Evolutionary conservation across 352 stramenopile species (phyloP).

Genomic region (Phytophthora capsici): DNA sequence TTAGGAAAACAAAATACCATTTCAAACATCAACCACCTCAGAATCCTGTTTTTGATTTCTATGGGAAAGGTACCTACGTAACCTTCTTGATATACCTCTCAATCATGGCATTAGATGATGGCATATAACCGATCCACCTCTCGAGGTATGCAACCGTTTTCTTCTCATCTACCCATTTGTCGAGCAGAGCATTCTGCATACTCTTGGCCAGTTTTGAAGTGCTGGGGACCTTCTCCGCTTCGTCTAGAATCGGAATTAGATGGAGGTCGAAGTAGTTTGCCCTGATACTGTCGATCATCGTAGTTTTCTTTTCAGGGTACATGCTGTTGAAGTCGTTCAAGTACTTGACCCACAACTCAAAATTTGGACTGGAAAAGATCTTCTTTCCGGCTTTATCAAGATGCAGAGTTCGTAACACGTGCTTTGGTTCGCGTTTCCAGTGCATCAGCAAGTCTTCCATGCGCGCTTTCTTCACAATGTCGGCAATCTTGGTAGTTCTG

Average conservation of each 20-base stretch:
- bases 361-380: neutral
- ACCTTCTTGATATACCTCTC: too few relatives aligned
- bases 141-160: too few relatives aligned
- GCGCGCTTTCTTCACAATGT: neutral
- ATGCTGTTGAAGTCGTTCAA: neutral
- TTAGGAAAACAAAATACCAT: too few relatives aligned
- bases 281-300: neutral
- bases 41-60: too few relatives aligned
- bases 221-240: neutral
- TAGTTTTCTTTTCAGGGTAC: neutral
- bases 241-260: neutral
- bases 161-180: neutral
- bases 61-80: too few relatives aligned
- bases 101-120: conserved; percentile 2
- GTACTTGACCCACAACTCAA: neutral
- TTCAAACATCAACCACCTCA: too few relatives aligned
- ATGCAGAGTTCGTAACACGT: neutral
- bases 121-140: neutral
- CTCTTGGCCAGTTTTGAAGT: neutral
- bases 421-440: neutral
- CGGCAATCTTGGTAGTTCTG: neutral
- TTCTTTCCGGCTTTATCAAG: neutral
- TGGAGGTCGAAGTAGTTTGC: neutral
- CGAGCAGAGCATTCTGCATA: neutral
- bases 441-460: neutral